phyloP scores from a whole-genome alignment of 768 basidiomycete species.

The Tubosaeta brunneosetosa region DNA sequence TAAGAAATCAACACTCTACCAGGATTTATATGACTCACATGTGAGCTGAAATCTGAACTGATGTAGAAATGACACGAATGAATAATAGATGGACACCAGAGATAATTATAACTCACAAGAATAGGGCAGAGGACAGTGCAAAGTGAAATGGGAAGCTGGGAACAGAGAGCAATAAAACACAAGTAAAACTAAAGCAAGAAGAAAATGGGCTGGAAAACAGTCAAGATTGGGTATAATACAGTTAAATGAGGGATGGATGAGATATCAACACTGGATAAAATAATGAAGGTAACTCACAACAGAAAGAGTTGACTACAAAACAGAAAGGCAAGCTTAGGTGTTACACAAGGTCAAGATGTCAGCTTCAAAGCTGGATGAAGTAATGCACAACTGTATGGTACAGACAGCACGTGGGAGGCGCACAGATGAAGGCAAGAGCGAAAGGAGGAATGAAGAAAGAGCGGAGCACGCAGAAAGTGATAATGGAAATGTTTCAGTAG shows the following conservation, averaged over 20 bases:
- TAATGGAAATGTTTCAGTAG: too few species aligned
- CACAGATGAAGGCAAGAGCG: too few species aligned
- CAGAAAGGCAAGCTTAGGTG: too few species aligned
- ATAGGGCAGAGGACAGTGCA: background rate
- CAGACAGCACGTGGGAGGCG: too few species aligned
- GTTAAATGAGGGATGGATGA: background rate
- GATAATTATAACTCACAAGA: background rate
- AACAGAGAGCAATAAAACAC: background rate
- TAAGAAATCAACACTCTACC: background rate
- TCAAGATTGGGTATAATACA: background rate
- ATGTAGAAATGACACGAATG: background rate
- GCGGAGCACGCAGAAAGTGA: too few species aligned
- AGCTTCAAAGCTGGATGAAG: too few species aligned
- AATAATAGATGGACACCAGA: background rate
- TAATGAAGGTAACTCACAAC: background rate
- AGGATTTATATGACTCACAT: background rate
- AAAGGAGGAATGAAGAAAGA: too few species aligned
- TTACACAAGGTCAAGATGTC: too few species aligned
- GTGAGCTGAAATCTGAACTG: background rate
- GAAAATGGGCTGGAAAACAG: background rate
- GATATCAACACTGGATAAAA: background rate
- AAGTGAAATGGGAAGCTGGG: background rate
- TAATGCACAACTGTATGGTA: too few species aligned
- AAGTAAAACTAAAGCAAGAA: too few species aligned
- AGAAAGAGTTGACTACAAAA: background rate